Evolutionary conservation across 345 rosid species (phyloP), one percentile per base, ranked within the genome.

Genomic region (Melaleuca alternifolia): DNA sequence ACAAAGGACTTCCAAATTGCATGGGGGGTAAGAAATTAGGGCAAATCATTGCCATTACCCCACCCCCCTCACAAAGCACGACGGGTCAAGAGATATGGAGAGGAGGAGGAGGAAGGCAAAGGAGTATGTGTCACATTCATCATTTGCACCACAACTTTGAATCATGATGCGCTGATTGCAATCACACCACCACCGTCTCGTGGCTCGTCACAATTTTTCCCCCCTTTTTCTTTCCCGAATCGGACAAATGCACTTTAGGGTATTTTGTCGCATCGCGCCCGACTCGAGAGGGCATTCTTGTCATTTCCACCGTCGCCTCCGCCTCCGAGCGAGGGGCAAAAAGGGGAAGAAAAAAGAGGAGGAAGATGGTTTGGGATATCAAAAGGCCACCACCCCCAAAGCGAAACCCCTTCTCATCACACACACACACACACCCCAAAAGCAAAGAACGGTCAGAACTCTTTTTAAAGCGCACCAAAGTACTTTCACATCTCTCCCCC

Each of bases 401-500:
- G 41, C 41, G 41, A 41, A 41, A 41, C 41, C 41, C 41, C 4
- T 41, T 4, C 2, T 82, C 51, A n/a, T n/a, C n/a, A n/a, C n/a
- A n/a, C n/a, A n/a, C n/a, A n/a, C n/a, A n/a, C n/a, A 37, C 30
- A 53, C 86, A 37, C 61, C 50, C 48, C 52, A 44, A 83, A 71
- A 71, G 83, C 83, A 51, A 53, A 87, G 84, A 71, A 28, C 51
- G 85, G 62, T 86, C 85, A 59, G 88, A 82, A 86, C 71, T 83
- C 79, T 71, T 71, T 37, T 71, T 5, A 23, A 51, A 83, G 82
- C 51, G 71, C 37, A 54, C 75, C 75, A 82, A 48, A 83, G 85
- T 83, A 61, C 85, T 82, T 83, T 87, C 88, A 61, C 88, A 83
- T 87, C 88, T 87, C 88, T 84, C 41, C 61, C 44, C 59, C 85